phyloP scores from a whole-genome alignment of 306 rosid genomes.

The Glycine tomentella region DNA sequence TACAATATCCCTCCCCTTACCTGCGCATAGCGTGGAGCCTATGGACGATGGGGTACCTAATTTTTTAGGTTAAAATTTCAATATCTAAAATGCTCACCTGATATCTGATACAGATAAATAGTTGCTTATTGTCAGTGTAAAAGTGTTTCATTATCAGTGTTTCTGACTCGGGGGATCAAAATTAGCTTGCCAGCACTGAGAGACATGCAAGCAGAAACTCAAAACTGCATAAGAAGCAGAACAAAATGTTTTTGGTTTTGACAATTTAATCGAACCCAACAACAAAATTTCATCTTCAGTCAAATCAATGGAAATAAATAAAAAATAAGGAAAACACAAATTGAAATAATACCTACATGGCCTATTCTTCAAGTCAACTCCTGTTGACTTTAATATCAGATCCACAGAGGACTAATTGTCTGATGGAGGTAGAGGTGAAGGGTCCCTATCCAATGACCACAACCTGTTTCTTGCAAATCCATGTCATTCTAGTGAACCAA shows the following conservation, averaged over 20 bases:
- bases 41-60: too few relatives aligned
- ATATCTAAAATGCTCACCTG: slow-evolving; percentile 56
- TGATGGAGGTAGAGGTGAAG: too few relatives aligned
- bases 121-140: slow-evolving; percentile 70
- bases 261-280: too few relatives aligned
- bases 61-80: too few relatives aligned
- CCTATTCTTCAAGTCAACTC: slow-evolving; percentile 66
- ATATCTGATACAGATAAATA: slow-evolving; percentile 75
- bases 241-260: too few relatives aligned
- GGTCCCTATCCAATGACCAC: too few relatives aligned
- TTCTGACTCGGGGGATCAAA: slow-evolving; percentile 68
- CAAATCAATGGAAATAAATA: too few relatives aligned
- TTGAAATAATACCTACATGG: slow-evolving; percentile 59
- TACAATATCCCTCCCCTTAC: too few relatives aligned
- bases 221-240: slow-evolving; percentile 56
- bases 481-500: too few relatives aligned
- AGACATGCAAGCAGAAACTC: slow-evolving; percentile 70
- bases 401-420: slow-evolving; percentile 74
- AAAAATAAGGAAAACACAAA: background rate
- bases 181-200: slow-evolving; percentile 71
- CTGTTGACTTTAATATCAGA: slow-evolving; percentile 68
- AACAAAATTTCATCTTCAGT: too few relatives aligned
- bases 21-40: too few relatives aligned
- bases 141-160: slow-evolving; percentile 66
- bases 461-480: too few relatives aligned